Evolutionary conservation across 2,329 filamentous ascomycete species (phyloP).

Genomic region (Hypoxylon rubiginosum): DNA sequence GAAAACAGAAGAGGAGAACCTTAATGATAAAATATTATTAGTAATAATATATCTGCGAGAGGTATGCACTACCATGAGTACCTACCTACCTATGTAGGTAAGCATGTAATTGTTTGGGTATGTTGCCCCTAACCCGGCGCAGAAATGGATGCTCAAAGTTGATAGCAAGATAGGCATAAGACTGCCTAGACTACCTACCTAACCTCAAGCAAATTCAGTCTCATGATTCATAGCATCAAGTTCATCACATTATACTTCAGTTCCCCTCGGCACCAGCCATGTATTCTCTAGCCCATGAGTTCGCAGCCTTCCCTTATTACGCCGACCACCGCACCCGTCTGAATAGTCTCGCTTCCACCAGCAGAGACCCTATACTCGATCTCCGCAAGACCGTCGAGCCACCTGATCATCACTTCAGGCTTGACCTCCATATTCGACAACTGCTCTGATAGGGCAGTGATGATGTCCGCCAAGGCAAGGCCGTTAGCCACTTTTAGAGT

Average conservation of each 20-base stretch:
- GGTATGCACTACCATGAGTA: too few relatives aligned
- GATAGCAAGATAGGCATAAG: neutral
- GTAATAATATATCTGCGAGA: too few relatives aligned
- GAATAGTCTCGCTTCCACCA: constrained; percentile 87
- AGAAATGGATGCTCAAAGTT: neutral
- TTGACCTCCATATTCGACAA: constrained; percentile 85
- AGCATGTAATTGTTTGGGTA: too few relatives aligned
- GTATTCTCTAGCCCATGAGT: constrained; percentile 60
- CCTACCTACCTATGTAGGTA: too few relatives aligned
- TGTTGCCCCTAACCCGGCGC: too few relatives aligned
- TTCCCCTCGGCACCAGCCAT: neutral
- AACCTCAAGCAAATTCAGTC: neutral
- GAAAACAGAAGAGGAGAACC: neutral
- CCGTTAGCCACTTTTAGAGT: constrained; percentile 88
- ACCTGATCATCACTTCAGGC: constrained; percentile 87
- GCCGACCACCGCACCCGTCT: constrained; percentile 93
- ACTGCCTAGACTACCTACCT: neutral
- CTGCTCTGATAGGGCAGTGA: constrained; percentile 88
- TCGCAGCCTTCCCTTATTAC: constrained; percentile 90
- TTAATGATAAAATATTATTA: neutral
- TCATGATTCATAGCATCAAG: constrained; percentile 1
- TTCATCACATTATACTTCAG: neutral
- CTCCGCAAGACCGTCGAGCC: constrained; percentile 91
- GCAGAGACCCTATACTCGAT: constrained; percentile 92
- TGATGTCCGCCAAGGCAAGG: constrained; percentile 91